A percentile compares a stretch with the other conserved stretches of the same genome.
Conservation (phyloP, 1,139 yeast genomes). For the Yamadazyma aaseri region DNA sequence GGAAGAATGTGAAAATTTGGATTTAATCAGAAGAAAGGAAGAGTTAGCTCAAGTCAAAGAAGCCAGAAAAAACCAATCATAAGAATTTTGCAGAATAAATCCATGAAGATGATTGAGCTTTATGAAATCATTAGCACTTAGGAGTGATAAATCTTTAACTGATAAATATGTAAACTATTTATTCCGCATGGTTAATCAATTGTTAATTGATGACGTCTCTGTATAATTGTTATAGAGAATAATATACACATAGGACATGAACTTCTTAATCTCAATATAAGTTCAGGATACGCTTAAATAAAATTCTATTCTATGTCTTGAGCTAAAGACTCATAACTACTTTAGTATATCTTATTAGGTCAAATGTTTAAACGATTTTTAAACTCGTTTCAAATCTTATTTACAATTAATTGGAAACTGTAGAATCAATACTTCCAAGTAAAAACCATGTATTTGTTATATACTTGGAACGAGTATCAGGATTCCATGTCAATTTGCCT, state of each 20-base stretch:
- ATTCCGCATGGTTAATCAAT: background rate
- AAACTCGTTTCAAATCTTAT: too few relatives aligned
- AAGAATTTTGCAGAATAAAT: background rate
- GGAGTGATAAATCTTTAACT: too few relatives aligned
- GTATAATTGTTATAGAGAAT: background rate
- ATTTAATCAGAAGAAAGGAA: conserved; percentile 76
- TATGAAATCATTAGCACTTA: background rate
- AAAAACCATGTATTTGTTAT: conserved; percentile 1
- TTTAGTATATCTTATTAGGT: too few relatives aligned
- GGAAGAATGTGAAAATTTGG: conserved; percentile 84
- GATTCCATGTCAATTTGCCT: conserved; percentile 3
- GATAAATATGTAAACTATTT: background rate
- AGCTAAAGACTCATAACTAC: too few relatives aligned
- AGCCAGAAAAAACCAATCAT: conserved; percentile 19
- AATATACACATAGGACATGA: background rate
- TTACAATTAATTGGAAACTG: too few relatives aligned
- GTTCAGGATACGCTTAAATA: too few relatives aligned
- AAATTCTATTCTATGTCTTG: too few relatives aligned
- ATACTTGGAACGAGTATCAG: background rate
- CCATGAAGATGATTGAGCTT: background rate
- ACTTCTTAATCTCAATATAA: too few relatives aligned
- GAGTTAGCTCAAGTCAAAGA: conserved; percentile 63
- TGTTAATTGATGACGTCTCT: background rate
- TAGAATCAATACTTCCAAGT: background rate
- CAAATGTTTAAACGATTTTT: too few relatives aligned